Evolutionary conservation across 345 rosid genomes (phyloP).

Genomic region (Salix dunnii): DNA sequence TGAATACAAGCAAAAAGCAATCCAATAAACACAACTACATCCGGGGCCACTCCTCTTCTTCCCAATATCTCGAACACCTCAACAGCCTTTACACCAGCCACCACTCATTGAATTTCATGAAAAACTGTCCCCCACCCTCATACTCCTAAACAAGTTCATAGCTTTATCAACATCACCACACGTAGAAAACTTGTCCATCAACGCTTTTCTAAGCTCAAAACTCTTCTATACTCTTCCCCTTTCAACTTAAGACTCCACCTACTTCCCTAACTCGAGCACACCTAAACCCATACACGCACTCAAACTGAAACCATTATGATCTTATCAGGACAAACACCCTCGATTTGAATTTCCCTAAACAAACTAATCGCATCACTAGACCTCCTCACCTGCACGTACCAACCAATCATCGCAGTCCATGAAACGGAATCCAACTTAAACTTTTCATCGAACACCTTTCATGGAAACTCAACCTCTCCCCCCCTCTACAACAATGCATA

Average conservation of each 20-base stretch:
- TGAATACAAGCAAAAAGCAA: constrained; percentile 34
- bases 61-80: constrained; percentile 50
- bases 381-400: constrained; percentile 39
- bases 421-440: constrained; percentile 39
- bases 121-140: constrained; percentile 41
- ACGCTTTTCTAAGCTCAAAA: constrained; percentile 46
- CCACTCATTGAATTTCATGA: constrained; percentile 60
- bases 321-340: constrained; percentile 46
- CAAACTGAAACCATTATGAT: constrained; percentile 51
- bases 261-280: constrained; percentile 53
- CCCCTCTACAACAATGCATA: constrained; percentile 29
- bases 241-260: constrained; percentile 50
- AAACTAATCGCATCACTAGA: constrained; percentile 38
- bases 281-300: constrained; percentile 56
- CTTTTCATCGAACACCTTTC: constrained; percentile 54
- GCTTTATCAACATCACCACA: constrained; percentile 60
- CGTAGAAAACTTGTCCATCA: constrained; percentile 52
- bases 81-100: constrained; percentile 50
- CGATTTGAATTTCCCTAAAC: constrained; percentile 50
- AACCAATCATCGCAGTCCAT: constrained; percentile 60
- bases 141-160: constrained; percentile 39
- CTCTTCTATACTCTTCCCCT: constrained; percentile 23
- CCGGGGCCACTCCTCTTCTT: constrained; percentile 17
- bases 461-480: constrained; percentile 36
- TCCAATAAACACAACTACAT: constrained; percentile 18